Percentiles rank a stretch among this genome's conserved stretches.
phyloP scores from a whole-genome alignment of 768 basidiomycete genomes.

The Collybia nuda region DNA sequence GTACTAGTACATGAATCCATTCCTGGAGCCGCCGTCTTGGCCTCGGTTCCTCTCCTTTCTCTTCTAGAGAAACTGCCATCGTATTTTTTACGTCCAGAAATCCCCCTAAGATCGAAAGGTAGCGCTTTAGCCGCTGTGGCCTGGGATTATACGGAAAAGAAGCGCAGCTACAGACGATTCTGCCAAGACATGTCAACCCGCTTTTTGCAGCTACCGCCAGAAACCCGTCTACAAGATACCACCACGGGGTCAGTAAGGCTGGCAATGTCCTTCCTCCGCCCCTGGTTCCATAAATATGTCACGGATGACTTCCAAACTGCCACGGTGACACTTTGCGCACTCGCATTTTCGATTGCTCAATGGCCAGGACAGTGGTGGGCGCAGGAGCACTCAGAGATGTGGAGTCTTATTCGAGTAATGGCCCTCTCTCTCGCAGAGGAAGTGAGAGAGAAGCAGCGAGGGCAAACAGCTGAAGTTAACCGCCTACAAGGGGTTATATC shows the following conservation, averaged over 20 bases:
- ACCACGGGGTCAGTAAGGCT: constrained; percentile 68
- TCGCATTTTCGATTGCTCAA: constrained; percentile 52
- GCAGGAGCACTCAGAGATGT: constrained; percentile 62
- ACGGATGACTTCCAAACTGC: constrained; percentile 34
- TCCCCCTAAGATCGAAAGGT: constrained; percentile 22
- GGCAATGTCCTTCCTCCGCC: constrained; percentile 63
- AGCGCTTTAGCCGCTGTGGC: constrained; percentile 33
- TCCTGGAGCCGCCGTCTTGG: constrained; percentile 61
- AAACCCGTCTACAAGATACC: constrained; percentile 62
- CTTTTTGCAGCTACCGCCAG: constrained; percentile 55
- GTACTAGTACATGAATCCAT: constrained; percentile 72
- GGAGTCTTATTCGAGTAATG: constrained; percentile 56
- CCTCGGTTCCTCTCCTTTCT: constrained; percentile 67
- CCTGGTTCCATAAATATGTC: constrained; percentile 63
- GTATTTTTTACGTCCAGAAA: constrained; percentile 50
- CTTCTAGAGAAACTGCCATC: constrained; percentile 70
- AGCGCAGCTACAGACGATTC: constrained; percentile 65
- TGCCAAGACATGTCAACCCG: constrained; percentile 67
- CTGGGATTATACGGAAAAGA: constrained; percentile 61
- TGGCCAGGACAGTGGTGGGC: constrained; percentile 76
- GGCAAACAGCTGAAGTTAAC: constrained; percentile 39
- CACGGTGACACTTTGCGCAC: constrained; percentile 31
- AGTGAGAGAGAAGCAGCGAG: constrained; percentile 48
- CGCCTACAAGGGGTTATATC: constrained; percentile 50
- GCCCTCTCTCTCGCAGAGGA: constrained; percentile 66